Base-by-base conservation (phyloP, 495 filamentous ascomycete genomes). In the Bombardia bombarda region DNA sequence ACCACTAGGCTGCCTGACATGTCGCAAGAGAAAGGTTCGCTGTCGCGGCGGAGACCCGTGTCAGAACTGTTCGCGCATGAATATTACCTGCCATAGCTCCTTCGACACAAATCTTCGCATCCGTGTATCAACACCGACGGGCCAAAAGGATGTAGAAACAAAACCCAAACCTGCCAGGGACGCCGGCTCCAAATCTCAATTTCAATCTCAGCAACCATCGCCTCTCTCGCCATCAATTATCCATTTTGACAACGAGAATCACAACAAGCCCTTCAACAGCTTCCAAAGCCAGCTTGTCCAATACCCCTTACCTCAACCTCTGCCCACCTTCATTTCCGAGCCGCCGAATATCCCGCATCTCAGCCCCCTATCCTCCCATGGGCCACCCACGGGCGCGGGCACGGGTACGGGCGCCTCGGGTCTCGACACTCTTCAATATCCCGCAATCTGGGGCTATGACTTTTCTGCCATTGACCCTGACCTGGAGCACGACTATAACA, bases 11-110 rank as follows among this genome's bases (percentile, higher is more conserved):
- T 62, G 62, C 43, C 40, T 65, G 45, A 65, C 60, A 36, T 65
- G 62, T 30, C 58, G 60, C 28, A 60, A 58, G 46, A 50, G 60
- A 40, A 63, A 59, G 22, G 58, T 65, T n/a, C 58, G 61, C 20
- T 62, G 62, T 31, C 57, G 38, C 8, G 58, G 60, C 25, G 57
- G 60, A 1, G 51, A 45, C 7, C 62, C 62, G 10, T 65, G 62
- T 38, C 53, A 54, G 18, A 55, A 63, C 40, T 63, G 62, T 26
- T 44, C 46, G 4, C 53, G 58, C 16, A 61, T 65, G 51, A 57
- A 57, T 32, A 51, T 63, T 21, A 56, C 51, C 30, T 65, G 62
- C 41, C 51, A 59, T 24, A 54, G 51, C 30, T 65, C 60, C 2
- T 65, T 65, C 31, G 58, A 65, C 10, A 57, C 50, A 25, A 65